Evolutionary conservation across 2,329 filamentous ascomycete species (phyloP).

Genomic region (Stenocarpella maydis): DNA sequence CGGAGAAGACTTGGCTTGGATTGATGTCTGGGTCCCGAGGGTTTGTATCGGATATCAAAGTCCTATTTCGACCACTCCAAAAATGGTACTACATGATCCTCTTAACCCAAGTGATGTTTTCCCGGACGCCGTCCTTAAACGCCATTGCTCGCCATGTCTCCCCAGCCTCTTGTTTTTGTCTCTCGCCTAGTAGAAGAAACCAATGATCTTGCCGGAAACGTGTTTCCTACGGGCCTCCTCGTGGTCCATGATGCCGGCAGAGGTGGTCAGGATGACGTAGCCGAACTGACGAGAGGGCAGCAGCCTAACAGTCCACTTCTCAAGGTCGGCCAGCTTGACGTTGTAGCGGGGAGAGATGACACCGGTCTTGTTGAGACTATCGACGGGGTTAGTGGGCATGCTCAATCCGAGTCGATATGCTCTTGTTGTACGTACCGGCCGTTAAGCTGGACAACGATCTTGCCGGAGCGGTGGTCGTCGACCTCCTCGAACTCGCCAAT

Average conservation of each 20-base stretch:
- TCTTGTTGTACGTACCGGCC: constrained; percentile 66
- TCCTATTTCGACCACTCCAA: constrained; percentile 31
- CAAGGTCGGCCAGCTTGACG: constrained; percentile 94
- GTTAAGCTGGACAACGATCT: constrained; percentile 99
- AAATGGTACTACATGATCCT: constrained; percentile 22
- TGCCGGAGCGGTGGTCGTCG: constrained; percentile 99
- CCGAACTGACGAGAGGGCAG: constrained; percentile 99
- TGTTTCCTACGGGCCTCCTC: constrained; percentile 99
- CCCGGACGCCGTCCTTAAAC: constrained; percentile 36
- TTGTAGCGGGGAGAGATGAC: constrained; percentile 99
- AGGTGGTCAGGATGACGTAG: constrained; percentile 98
- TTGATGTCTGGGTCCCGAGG: constrained; percentile 21
- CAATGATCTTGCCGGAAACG: constrained; percentile 98
- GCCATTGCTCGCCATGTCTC: constrained; percentile 38
- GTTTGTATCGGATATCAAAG: constrained; percentile 18
- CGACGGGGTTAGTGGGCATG: constrained; percentile 40
- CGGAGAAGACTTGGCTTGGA: constrained; percentile 23
- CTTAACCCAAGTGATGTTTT: constrained; percentile 20
- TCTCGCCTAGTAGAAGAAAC: constrained; percentile 91
- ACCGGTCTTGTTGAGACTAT: constrained; percentile 92
- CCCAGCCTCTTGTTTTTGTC: constrained; percentile 25
- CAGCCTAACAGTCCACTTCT: constrained; percentile 99
- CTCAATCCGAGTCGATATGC: not conserved
- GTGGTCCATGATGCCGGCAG: constrained; percentile 99
- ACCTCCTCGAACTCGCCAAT: constrained; percentile 99